Conservation (phyloP, 2,329 filamentous ascomycete species). For the Thielaviopsis euricoi region DNA sequence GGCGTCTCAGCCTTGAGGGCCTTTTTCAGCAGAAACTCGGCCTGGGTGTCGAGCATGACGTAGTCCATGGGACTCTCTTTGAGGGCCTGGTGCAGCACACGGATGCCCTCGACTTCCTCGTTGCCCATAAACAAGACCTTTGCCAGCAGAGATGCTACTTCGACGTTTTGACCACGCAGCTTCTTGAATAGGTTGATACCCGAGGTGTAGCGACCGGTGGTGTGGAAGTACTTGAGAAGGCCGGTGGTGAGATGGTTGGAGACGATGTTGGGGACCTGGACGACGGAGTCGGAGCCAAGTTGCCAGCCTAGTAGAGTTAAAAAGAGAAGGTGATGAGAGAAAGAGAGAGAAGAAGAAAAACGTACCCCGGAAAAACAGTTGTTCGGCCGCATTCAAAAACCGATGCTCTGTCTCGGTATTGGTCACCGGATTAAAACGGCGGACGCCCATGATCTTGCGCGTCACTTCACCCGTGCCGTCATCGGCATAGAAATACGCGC, state of each 20-base stretch:
- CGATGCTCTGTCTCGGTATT: conserved; percentile 97
- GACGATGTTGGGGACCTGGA: conserved; percentile 92
- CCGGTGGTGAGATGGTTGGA: conserved; percentile 93
- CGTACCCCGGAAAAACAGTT: conserved; percentile 80
- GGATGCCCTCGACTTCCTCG: conserved; percentile 90
- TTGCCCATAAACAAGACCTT: conserved; percentile 88
- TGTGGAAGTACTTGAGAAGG: conserved; percentile 84
- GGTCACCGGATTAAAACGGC: conserved; percentile 92
- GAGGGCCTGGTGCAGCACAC: conserved; percentile 72
- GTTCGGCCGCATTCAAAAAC: conserved; percentile 86
- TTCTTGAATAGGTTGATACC: conserved; percentile 98
- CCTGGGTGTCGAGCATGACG: conserved; percentile 85
- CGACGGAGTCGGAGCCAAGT: conserved; percentile 87
- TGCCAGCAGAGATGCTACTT: conserved; percentile 83
- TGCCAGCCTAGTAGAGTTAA: conserved; percentile 53
- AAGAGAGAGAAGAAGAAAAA: not conserved
- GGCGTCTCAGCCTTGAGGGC: conserved; percentile 39
- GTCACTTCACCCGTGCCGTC: conserved; percentile 89
- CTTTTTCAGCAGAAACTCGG: conserved; percentile 80
- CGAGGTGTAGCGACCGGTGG: conserved; percentile 82
- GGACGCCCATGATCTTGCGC: conserved; percentile 91
- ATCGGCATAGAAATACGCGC: conserved; percentile 93
- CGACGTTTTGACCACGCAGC: conserved; percentile 72
- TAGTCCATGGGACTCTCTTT: conserved; percentile 96
- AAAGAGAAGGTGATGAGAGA: too few relatives aligned